phyloP scores from a whole-genome alignment of 2,329 filamentous ascomycete genomes.

The Sporothrix schenckii region DNA sequence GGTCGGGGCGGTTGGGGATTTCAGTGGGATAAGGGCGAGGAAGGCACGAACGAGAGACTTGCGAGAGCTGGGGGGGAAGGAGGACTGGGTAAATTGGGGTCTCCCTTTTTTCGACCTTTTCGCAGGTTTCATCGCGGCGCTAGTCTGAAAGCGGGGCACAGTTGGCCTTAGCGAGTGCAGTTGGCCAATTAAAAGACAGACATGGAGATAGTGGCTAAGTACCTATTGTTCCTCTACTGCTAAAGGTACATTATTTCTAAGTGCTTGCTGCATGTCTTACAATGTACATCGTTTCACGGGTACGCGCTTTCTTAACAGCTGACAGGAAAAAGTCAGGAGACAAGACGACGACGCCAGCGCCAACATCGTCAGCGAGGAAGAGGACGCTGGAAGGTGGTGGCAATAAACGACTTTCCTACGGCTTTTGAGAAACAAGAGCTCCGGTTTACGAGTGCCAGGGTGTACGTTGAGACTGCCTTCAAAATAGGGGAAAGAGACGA shows the following conservation, averaged over 20 bases:
- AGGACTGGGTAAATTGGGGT: not conserved
- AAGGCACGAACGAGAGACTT: conserved; percentile 27
- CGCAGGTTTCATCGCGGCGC: conserved; percentile 32
- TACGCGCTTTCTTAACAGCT: not conserved
- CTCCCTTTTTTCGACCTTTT: not conserved
- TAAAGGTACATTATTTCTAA: not conserved
- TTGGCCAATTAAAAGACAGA: conserved; percentile 30
- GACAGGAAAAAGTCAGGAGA: not conserved
- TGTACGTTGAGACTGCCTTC: no score
- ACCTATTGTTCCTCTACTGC: not conserved
- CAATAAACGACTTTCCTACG: no score
- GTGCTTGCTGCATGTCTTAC: accelerated
- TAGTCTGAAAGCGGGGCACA: conserved; percentile 23
- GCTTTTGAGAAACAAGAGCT: no score
- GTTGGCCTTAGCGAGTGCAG: conserved; percentile 30
- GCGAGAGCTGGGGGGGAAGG: conserved; percentile 2
- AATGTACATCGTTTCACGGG: not conserved
- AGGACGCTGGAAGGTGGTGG: not conserved
- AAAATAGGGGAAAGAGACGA: not conserved
- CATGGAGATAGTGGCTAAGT: conserved; percentile 22
- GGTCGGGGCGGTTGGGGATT: conserved; percentile 27
- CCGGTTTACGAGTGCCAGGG: no score
- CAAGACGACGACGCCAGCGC: not conserved
- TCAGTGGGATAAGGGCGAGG: conserved; percentile 35
- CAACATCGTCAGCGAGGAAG: not conserved